Evolutionary conservation across 108 stramenopile genomes (phyloP).

Genomic region (Fistulifera solaris): DNA sequence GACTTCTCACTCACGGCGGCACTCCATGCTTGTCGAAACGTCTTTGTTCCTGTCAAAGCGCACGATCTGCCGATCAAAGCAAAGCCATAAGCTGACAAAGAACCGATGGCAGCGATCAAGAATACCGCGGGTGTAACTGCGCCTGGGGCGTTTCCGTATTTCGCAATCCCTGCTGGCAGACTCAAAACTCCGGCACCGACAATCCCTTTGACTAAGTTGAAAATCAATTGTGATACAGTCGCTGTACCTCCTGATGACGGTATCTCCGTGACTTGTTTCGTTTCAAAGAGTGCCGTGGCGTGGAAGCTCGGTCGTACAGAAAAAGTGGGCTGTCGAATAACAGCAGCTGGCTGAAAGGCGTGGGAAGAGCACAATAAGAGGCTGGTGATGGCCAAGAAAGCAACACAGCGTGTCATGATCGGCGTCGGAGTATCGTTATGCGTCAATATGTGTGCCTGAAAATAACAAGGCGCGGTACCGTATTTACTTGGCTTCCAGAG

Average conservation of each 20-base stretch:
- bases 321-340: too few species aligned
- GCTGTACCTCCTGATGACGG: conserved; percentile 36
- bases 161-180: conserved; percentile 84
- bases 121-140: conserved; percentile 82
- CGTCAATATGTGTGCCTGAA: too few species aligned
- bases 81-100: conserved; percentile 86
- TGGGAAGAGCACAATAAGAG: too few species aligned
- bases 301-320: too few species aligned
- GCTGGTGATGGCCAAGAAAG: too few species aligned
- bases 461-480: too few species aligned
- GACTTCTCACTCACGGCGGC: conserved; percentile 61
- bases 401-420: too few species aligned
- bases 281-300: too few species aligned
- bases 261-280: too few species aligned
- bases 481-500: too few species aligned
- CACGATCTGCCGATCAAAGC: conserved; percentile 77
- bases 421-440: too few species aligned
- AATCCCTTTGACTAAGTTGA: conserved; percentile 41
- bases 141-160: conserved; percentile 85
- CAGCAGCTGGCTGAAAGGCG: too few species aligned
- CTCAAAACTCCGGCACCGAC: conserved; percentile 92
- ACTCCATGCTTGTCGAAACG: conserved; percentile 90
- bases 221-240: conserved; percentile 46
- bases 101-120: conserved; percentile 70
- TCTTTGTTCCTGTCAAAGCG: conserved; percentile 52